Percentiles rank a stretch among this genome's conserved stretches.
phyloP scores from a whole-genome alignment of 176 grass and related monocot genomes.

The Elaeis guineensis region DNA sequence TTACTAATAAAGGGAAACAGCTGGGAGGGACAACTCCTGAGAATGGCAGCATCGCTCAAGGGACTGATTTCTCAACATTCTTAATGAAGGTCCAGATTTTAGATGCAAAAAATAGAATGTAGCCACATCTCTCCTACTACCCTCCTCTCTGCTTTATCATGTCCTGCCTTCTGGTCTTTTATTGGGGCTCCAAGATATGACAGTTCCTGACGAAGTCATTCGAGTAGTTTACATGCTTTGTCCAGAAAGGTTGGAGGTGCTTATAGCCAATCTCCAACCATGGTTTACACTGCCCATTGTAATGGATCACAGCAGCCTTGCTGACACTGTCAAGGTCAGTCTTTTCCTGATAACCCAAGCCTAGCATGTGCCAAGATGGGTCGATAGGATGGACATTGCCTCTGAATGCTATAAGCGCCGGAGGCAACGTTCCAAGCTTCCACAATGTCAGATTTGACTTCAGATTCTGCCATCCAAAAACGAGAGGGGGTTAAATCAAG shows the following conservation, averaged over 20 bases:
- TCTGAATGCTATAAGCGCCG: slow-evolving; percentile 14
- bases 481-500: no score
- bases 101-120: no score
- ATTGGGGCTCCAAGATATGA: slow-evolving; percentile 17
- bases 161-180: not conserved
- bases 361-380: slow-evolving; percentile 15
- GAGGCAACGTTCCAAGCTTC: slow-evolving; percentile 16
- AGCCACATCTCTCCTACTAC: no score
- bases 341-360: slow-evolving; percentile 18
- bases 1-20: not conserved
- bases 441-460: slow-evolving; percentile 13
- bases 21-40: not conserved
- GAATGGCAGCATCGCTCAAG: no score
- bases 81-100: no score
- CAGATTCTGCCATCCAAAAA: slow-evolving; percentile 8
- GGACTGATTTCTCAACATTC: no score
- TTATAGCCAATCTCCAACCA: slow-evolving; percentile 24
- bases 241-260: slow-evolving; percentile 13
- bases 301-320: slow-evolving; percentile 22
- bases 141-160: not conserved
- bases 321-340: slow-evolving; percentile 3
- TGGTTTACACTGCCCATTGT: slow-evolving; percentile 13
- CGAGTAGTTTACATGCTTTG: slow-evolving; percentile 18
- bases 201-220: slow-evolving; percentile 20
- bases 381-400: slow-evolving; percentile 10